phyloP scores from a whole-genome alignment of 257 asterid genomes.

The Jasminum sambac region DNA sequence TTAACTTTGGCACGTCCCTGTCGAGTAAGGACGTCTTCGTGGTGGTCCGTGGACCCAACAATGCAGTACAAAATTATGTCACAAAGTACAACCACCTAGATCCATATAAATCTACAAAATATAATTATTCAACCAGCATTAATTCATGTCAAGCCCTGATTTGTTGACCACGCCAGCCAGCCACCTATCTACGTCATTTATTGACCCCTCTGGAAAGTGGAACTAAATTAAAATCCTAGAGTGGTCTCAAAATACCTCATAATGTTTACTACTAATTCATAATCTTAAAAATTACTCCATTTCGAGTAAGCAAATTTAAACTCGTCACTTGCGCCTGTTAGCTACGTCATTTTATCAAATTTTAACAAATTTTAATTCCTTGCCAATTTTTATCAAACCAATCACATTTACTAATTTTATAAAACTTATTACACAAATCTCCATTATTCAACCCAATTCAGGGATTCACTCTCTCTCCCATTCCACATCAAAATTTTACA shows the following conservation, averaged over 20 bases:
- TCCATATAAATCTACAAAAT: not conserved
- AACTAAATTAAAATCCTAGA: not conserved
- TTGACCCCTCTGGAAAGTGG: not conserved
- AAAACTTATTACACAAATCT: too few relatives aligned
- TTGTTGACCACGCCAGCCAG: not conserved
- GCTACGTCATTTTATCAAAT: too few relatives aligned
- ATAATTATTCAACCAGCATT: not conserved
- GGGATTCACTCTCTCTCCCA: too few relatives aligned
- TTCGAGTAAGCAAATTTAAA: too few relatives aligned
- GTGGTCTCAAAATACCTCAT: not conserved
- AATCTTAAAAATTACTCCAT: too few relatives aligned
- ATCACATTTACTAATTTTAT: too few relatives aligned
- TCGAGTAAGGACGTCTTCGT: not conserved
- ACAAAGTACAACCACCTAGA: not conserved
- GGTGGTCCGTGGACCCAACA: constrained; percentile 3
- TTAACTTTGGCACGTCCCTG: not conserved
- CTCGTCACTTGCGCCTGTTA: too few relatives aligned
- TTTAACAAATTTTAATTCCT: too few relatives aligned
- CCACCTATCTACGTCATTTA: not conserved
- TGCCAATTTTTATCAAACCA: too few relatives aligned
- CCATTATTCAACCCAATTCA: too few relatives aligned
- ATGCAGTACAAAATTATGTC: not conserved
- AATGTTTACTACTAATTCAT: too few relatives aligned
- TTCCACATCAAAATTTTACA: too few relatives aligned
- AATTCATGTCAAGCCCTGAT: not conserved